phyloP scores from a whole-genome alignment of 2,329 filamentous ascomycete species.

The Penicillium sp. region DNA sequence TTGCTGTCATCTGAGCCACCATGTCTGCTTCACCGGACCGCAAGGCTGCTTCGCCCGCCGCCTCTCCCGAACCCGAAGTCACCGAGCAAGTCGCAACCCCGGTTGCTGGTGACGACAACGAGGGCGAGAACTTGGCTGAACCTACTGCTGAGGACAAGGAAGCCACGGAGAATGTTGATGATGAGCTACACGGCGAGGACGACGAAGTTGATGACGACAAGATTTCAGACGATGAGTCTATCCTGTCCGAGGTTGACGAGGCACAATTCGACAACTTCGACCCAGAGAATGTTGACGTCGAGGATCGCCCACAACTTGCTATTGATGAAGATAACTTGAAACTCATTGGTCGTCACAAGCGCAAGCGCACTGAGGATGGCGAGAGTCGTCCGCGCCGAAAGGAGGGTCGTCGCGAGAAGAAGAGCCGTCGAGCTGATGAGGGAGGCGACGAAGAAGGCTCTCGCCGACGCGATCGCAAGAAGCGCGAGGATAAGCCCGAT shows the following conservation, averaged over 20 bases:
- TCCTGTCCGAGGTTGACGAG: slow-evolving; percentile 57
- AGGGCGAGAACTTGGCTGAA: slow-evolving; percentile 6
- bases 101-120: slow-evolving; percentile 19
- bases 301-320: slow-evolving; percentile 50
- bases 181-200: slow-evolving; percentile 12
- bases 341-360: slow-evolving; percentile 54
- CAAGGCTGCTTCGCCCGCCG: slow-evolving; percentile 17
- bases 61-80: slow-evolving; percentile 21
- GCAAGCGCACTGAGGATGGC: slow-evolving; percentile 54
- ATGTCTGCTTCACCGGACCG: slow-evolving; percentile 37
- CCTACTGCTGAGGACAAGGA: slow-evolving; percentile 18
- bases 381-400: slow-evolving; percentile 64
- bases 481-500: slow-evolving; percentile 48
- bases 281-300: slow-evolving; percentile 51
- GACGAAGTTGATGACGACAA: slow-evolving; percentile 32
- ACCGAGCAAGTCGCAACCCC: slow-evolving; percentile 23
- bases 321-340: slow-evolving; percentile 56
- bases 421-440: slow-evolving; percentile 63
- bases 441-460: slow-evolving; percentile 41
- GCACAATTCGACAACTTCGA: slow-evolving; percentile 59
- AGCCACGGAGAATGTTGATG: slow-evolving; percentile 13
- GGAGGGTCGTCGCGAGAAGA: slow-evolving; percentile 49
- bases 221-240: slow-evolving; percentile 53
- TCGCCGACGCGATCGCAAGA: slow-evolving; percentile 45
- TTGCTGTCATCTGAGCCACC: neutral